Evolutionary conservation across 2,329 filamentous ascomycete species (phyloP), one percentile per base, ranked within the genome.

Genomic region (Sporothrix brunneoviolacea): DNA sequence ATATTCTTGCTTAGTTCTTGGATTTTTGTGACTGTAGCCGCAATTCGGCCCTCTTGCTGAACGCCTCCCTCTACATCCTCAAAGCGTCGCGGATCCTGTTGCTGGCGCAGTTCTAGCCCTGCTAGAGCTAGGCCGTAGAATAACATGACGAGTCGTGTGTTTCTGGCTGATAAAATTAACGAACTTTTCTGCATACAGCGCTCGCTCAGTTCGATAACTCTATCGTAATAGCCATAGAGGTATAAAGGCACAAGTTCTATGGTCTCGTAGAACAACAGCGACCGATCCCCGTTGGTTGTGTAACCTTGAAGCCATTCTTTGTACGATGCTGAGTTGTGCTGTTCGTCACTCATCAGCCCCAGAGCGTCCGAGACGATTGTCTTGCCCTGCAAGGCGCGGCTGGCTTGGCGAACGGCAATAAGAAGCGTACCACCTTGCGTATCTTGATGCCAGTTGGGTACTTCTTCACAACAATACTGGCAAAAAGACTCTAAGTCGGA

Each of bases 371-470:
- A 65, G 3, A 67, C 66, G 10, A 66, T 66, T 0, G 87, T 91
- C 64, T 89, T 91, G 48, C 87, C 87, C 62, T 89, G 84, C 18
- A 91, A 67, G 19, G 87, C 84, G 43, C 84, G 78, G 45, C 76
- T 78, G 21, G 79, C 74, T 62, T 91, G 86, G 44, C 83, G 71
- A 4, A 84, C 72, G 3, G 78, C 75, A 53, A 86, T 78, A 7
- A 91, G 69, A 46, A 89, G 70, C 0, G 81, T 80, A 3, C 87
- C 87, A 15, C 87, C 87, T 52, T 85, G 75, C 1, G 84, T 76
- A 59, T 90, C 86, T 39, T 75, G 70, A 41, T 82, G 72, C 86
- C 86, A 91, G 44, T 84, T 80, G 2, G 80, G 79, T 52, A 88
- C 79, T 55, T 90, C 86, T 54, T 89, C 79, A 54, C 83, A 84